Percentiles rank a stretch among this genome's conserved stretches.
Conservation (phyloP, 306 rosid species). For the Datisca glomerata region DNA sequence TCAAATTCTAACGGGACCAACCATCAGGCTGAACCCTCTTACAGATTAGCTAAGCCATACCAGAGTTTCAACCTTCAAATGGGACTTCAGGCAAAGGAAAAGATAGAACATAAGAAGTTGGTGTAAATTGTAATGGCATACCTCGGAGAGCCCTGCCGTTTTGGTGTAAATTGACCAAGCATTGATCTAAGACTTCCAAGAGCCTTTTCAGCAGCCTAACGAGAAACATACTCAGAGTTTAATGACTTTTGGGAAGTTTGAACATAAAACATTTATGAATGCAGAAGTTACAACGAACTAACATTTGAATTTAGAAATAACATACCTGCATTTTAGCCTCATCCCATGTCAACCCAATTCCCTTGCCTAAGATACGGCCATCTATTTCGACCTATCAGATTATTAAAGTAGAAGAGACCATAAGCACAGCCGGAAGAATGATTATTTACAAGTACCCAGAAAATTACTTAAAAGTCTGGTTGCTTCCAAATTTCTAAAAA, state of each 20-base stretch:
- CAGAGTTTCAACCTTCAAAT: background rate
- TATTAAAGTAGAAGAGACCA: too few species aligned
- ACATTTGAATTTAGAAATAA: background rate
- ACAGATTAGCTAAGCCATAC: too few species aligned
- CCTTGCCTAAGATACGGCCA: constrained; percentile 69
- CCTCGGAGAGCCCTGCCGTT: constrained; percentile 79
- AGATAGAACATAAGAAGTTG: constrained; percentile 1
- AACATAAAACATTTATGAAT: background rate
- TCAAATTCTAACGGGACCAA: too few species aligned
- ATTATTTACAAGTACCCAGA: too few species aligned
- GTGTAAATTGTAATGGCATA: constrained; percentile 14
- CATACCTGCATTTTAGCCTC: constrained; percentile 77
- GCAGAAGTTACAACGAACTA: background rate
- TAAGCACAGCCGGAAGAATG: too few species aligned
- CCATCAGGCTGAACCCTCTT: too few species aligned
- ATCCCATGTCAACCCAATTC: constrained; percentile 81
- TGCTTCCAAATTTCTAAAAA: too few species aligned
- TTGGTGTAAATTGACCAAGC: constrained; percentile 41
- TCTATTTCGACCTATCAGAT: constrained; percentile 63
- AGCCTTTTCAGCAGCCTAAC: constrained; percentile 86
- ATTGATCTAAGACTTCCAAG: constrained; percentile 61
- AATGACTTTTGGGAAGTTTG: background rate
- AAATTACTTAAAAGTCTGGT: too few species aligned
- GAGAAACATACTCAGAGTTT: constrained; percentile 9
- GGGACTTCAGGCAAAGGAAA: background rate